Conservation (phyloP, 2,329 filamentous ascomycete species). For the Blumeria hordei region DNA sequence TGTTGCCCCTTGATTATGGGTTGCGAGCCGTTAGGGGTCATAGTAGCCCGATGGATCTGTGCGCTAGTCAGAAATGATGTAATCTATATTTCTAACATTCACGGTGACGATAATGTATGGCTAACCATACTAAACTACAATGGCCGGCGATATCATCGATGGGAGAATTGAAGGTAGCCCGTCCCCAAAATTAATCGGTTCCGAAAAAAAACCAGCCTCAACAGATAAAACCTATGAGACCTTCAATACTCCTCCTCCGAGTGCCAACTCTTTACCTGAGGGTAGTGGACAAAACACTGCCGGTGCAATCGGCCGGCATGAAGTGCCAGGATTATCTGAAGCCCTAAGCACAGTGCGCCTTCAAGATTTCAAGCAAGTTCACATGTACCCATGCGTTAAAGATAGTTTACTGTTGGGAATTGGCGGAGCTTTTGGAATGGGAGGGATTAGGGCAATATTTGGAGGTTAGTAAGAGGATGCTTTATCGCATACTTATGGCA, state of each 20-base stretch:
- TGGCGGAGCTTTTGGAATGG: conserved; percentile 49
- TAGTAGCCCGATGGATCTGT: no score
- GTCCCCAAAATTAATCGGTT: background rate
- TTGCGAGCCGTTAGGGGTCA: no score
- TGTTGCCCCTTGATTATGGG: no score
- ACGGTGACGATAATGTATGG: no score
- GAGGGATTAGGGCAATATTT: conserved; percentile 48
- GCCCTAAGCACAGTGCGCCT: conserved; percentile 41
- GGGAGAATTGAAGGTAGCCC: no score
- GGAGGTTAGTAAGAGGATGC: conserved; percentile 30
- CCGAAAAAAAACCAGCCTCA: background rate
- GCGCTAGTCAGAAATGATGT: no score
- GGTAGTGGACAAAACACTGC: conserved; percentile 16
- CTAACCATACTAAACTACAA: no score
- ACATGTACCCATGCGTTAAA: conserved; percentile 62
- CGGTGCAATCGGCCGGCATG: conserved; percentile 5
- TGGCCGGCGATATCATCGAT: no score
- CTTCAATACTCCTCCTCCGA: conserved; percentile 14
- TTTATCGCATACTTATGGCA: background rate
- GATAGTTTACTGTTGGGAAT: conserved; percentile 70
- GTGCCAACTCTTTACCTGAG: conserved; percentile 14
- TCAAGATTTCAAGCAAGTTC: conserved; percentile 46
- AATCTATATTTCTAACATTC: no score
- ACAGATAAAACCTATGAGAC: conserved; percentile 15
- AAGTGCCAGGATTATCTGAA: conserved; percentile 25